phyloP scores from a whole-genome alignment of 306 rosid genomes.

The Vigna trinervia region DNA sequence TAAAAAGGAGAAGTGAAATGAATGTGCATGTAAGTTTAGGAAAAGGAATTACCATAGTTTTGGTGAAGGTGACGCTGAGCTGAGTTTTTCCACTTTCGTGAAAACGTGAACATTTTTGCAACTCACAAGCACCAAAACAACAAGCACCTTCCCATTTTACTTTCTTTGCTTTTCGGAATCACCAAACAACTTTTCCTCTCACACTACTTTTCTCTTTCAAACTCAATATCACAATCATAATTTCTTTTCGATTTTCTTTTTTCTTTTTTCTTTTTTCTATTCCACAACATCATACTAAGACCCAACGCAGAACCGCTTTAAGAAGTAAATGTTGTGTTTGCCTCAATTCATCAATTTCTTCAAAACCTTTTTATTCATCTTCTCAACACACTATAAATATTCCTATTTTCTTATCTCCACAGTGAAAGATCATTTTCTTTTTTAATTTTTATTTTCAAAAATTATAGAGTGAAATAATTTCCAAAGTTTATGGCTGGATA shows the following conservation, averaged over 20 bases:
- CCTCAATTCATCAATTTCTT: neutral
- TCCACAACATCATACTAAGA: neutral
- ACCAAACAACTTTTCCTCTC: constrained; percentile 47
- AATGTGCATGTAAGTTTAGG: neutral
- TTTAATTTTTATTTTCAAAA: too few relatives aligned
- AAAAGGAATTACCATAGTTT: neutral
- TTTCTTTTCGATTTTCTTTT: too few relatives aligned
- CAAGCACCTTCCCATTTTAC: constrained; percentile 47
- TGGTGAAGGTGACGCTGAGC: constrained; percentile 1
- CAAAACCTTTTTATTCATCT: too few relatives aligned
- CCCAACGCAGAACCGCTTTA: neutral
- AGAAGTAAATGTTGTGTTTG: neutral
- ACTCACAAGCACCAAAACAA: constrained; percentile 41
- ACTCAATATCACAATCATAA: too few relatives aligned
- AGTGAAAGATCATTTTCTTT: too few relatives aligned
- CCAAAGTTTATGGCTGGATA: constrained; percentile 26
- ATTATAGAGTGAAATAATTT: constrained; percentile 10
- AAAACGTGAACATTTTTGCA: constrained; percentile 47
- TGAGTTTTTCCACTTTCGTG: constrained; percentile 42
- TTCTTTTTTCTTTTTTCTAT: neutral
- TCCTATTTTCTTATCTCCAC: too few relatives aligned
- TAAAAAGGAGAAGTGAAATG: constrained; percentile 19
- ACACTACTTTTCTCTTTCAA: neutral
- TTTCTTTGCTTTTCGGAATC: constrained; percentile 56
- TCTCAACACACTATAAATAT: too few relatives aligned